Conservation (phyloP, 768 basidiomycete genomes). For the Podaxis mareebaensis region DNA sequence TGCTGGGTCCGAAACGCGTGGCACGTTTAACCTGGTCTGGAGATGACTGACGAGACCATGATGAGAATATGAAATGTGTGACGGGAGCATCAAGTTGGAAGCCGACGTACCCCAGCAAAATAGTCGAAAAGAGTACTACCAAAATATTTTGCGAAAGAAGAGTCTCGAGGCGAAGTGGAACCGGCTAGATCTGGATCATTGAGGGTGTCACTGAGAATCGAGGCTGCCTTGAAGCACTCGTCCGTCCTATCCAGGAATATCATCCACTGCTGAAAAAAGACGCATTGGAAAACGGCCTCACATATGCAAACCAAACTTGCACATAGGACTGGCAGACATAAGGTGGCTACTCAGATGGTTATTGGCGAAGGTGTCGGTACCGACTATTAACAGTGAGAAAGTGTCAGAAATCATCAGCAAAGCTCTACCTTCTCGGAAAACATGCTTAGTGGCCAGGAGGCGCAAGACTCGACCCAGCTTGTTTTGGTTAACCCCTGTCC, state of each 20-base stretch:
- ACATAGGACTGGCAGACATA: constrained; percentile 26
- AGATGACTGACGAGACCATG: neutral
- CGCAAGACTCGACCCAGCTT: constrained; percentile 38
- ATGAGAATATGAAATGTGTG: neutral
- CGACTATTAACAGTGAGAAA: constrained; percentile 29
- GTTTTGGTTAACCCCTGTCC: constrained; percentile 27
- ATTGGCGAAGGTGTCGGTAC: constrained; percentile 39
- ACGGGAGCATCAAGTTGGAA: neutral
- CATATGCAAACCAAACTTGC: constrained; percentile 26
- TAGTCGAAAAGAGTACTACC: constrained; percentile 24
- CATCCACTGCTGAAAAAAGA: neutral
- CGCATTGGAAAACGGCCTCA: constrained; percentile 7
- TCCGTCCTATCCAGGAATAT: constrained; percentile 18
- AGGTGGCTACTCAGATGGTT: constrained; percentile 40
- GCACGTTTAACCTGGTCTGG: neutral
- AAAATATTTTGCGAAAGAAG: constrained; percentile 26
- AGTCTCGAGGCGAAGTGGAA: constrained; percentile 24
- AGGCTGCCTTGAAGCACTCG: constrained; percentile 22
- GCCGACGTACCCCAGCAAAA: constrained; percentile 23
- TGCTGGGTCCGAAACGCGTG: constrained; percentile 31
- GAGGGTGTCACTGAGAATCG: constrained; percentile 32
- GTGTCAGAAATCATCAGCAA: neutral
- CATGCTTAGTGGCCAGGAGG: constrained; percentile 34
- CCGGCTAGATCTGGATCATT: constrained; percentile 33
- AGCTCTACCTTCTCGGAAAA: constrained; percentile 37